Percentiles rank a stretch among this genome's conserved stretches.
phyloP scores from a whole-genome alignment of 306 rosid genomes.

The Morella rubra region DNA sequence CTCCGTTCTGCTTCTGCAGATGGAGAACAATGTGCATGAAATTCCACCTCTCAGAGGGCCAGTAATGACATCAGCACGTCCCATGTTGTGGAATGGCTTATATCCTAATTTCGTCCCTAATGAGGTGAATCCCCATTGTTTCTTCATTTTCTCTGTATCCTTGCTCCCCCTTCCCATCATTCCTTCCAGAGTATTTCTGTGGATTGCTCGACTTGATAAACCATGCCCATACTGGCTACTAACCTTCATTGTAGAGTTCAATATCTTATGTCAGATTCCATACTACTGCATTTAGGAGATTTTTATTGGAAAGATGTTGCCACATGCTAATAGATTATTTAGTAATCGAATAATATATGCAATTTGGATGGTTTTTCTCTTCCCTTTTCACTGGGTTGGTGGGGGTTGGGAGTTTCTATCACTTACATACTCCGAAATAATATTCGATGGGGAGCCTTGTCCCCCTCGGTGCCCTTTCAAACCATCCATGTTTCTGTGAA shows the following conservation, averaged over 20 bases:
- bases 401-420: neutral
- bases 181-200: neutral
- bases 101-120: conserved; percentile 59
- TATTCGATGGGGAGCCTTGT: neutral
- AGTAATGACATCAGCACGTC: conserved; percentile 54
- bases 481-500: neutral
- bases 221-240: neutral
- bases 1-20: conserved; percentile 47
- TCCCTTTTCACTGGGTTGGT: no score
- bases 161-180: neutral
- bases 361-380: no score
- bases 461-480: neutral
- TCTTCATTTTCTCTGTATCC: neutral
- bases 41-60: conserved; percentile 60
- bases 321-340: no score
- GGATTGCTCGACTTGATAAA: neutral
- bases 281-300: neutral
- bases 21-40: conserved; percentile 53
- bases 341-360: no score
- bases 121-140: conserved; percentile 51
- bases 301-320: neutral
- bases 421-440: neutral
- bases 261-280: neutral
- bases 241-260: neutral
- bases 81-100: conserved; percentile 59